Base-by-base conservation (phyloP, 768 basidiomycete species). In the Suillus lakei region DNA sequence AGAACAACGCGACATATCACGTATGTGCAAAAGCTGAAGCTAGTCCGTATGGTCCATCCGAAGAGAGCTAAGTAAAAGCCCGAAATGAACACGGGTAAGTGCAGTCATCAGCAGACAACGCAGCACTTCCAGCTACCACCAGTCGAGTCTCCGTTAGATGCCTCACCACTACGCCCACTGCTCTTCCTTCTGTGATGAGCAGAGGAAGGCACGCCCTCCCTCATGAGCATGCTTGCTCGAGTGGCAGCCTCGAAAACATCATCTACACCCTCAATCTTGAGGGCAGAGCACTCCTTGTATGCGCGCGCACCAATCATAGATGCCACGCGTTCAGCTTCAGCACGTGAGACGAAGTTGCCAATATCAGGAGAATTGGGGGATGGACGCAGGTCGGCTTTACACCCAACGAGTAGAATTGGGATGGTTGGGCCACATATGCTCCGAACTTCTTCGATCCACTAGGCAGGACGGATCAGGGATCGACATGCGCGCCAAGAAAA, bases 401-500 rank as follows among this genome's bases (percentile, higher is more conserved):
- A 97, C 4, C 96, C 98, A 41, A 99, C 96, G 43, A 99, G 90
- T 56, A 99, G 85, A 61, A 99, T 95, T 34, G 98, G 98, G 68
- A 99, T 92, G 34, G 85, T 85, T 39, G 91, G 85, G 0, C 98
- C 98, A 77, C 98, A 99, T 73, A 98, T 96, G n/a, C 85, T 90
- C 64, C 96, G 90, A 15, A 99, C 98, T 82, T 99, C 98, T 78
- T 97, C 95, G 77, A 95, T 98, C 98, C 98, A 99, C 95, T 98
- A 71, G 4, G 58, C 55, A 61, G 61, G 34, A 38, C 48, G 32
- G 48, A 65, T 60, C 36, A 60, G 60, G 66, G 66, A 67, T 59
- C 58, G 65, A 39, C 21, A 71, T 51, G 28, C 44, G 59, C 63
- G 68, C 59, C 56, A 68, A 39, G 36, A 48, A 36, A 51, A 28